Evolutionary conservation across 345 rosid species (phyloP), one percentile per base, ranked within the genome.

Genomic region (Syzygium oleosum): DNA sequence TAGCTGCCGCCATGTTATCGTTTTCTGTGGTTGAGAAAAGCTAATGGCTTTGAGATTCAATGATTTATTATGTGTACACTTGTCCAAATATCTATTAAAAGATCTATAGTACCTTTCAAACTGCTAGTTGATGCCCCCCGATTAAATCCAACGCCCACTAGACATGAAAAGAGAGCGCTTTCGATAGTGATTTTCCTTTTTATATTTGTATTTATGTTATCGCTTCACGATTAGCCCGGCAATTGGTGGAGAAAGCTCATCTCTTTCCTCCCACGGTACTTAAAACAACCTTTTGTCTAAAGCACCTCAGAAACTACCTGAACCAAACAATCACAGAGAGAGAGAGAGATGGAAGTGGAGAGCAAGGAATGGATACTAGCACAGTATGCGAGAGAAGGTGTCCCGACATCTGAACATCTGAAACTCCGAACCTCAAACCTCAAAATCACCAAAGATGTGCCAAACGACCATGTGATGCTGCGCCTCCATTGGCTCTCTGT

Each of bases 331-430:
- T 73, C 80, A 17, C 9, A 31, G 12, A 54, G 51, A 25, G 23
- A 21, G 46, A 49, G 25, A 12, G 25, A 58, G 52, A 43, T 51
- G 52, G 63, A 43, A n/a, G 25, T 51, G 73, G 61, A 90, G 85
- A 88, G 89, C 90, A 92, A 86, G 85, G 92, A 93, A 85, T 91
- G 92, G 91, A 90, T 89, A 87, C 7, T 93, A 73, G 87, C 91
- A 53, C 88, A 86, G 29, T 89, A 93, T 22, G 90, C 90, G 52
- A 27, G 87, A 5, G 51, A 92, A 52, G 93, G 91, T 21, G 78
- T 93, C 59, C 93, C 93, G n/a, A 87, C 91, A 11, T 86, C 93
- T 8, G 88, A 90, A 25, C 94, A 93, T 86, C 89, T 93, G 15
- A 92, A 90, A 87, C 68, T 92, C 85, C 92, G 92, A 31, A 86